Evolutionary conservation across 2,329 filamentous ascomycete species (phyloP).

Genomic region (Oidium heveae): DNA sequence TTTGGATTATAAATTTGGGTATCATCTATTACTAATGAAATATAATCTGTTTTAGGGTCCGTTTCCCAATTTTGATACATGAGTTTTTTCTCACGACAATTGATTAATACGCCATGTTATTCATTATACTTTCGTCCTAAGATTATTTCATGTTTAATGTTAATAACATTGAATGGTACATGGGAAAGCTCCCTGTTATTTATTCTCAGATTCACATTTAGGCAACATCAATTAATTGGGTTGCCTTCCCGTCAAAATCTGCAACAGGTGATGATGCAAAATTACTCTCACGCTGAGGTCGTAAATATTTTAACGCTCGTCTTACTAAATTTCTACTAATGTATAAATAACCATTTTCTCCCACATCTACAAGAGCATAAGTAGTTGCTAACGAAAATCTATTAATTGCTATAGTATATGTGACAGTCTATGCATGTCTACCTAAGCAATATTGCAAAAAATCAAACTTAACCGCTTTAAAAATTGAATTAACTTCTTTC

Average conservation of each 20-base stretch:
- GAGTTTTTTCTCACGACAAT: too few relatives aligned
- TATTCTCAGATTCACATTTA: neutral
- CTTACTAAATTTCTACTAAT: neutral
- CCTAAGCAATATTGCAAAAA: too few relatives aligned
- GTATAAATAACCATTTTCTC: neutral
- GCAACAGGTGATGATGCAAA: neutral
- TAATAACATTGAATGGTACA: neutral
- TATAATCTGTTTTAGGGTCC: too few relatives aligned
- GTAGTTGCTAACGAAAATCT: neutral
- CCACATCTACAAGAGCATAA: neutral
- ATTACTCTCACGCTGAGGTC: neutral
- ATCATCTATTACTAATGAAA: too few relatives aligned
- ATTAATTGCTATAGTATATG: too few relatives aligned
- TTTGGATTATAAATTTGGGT: too few relatives aligned
- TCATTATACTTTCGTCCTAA: neutral
- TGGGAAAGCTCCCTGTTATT: neutral
- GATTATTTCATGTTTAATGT: neutral
- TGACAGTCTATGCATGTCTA: too few relatives aligned
- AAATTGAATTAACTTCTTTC: too few relatives aligned
- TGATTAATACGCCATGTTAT: neutral
- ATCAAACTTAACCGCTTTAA: too few relatives aligned
- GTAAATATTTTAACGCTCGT: neutral
- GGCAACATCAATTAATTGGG: neutral
- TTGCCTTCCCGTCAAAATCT: neutral
- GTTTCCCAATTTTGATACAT: too few relatives aligned